Base-by-base conservation (phyloP, 768 basidiomycete species). In the Rhodocollybia butyracea region DNA sequence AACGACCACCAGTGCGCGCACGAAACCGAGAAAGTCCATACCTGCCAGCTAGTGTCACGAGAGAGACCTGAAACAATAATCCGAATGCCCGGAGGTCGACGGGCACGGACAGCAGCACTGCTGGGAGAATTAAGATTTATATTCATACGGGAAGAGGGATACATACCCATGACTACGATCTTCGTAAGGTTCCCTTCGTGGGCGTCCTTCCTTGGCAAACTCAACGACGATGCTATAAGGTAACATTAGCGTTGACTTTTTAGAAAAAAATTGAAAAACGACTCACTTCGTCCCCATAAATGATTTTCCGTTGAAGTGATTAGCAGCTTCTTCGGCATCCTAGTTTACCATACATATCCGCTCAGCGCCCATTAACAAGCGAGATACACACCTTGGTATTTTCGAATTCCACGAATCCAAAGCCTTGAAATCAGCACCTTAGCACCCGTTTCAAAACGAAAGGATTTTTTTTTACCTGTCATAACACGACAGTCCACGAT, bases 21-120 rank as follows among this genome's bases (percentile, higher is more conserved):
- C 46, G 56, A 51, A 51, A 59, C 47, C 63, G 67, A 67, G 69
- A 65, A 69, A 58, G 61, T 67, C 73, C 89, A 76, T 85, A 98
- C 95, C 94, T 98, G 95, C 95, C 95, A 98, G 72, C 94, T 97
- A 43, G 94, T 96, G 68, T 95, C 91, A 68, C 89, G 86, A 61
- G 94, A 91, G 60, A 98, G 83, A 54, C 93, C 93, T 36, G 88
- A 83, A 57, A 99, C 92, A 58, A 89, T 78, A 55, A 98, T 77
- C 61, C 94, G 87, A 57, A 88, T 82, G 8, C 91, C 91, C 56
- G 88, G 85, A 55, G 91, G 90, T 55, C 91, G 78, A 43, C 89
- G 84, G 36, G 88, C 76, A 40, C 91, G 85, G 38, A 84, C 75
- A 41, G 81, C 81, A 58, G 53, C 30, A 12, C 75, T 75, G 64